These are phyloP conservation scores for Emericellopsis cladophorae DNA, from an alignment of 2,329 filamentous ascomycete species.

Conservation along the genomic window DNA sequence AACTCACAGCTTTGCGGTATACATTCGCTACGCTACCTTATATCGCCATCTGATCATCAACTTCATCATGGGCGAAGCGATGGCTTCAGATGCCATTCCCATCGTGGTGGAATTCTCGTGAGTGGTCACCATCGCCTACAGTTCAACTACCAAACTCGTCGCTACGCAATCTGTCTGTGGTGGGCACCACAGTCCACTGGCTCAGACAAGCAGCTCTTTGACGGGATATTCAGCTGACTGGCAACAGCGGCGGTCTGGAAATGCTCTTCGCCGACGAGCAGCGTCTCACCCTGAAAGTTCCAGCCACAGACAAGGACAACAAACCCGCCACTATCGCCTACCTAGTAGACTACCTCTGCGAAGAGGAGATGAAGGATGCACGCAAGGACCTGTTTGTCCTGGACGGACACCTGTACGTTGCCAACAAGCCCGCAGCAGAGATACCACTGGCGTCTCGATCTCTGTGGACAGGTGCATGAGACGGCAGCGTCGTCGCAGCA, in stretches of 20 bases:
- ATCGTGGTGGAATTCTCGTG: constrained; percentile 62
- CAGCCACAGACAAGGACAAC: constrained; percentile 46
- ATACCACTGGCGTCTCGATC: background rate
- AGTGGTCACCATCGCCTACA: constrained; percentile 9
- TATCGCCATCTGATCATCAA: too few species aligned
- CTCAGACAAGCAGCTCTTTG: background rate
- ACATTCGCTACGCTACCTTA: background rate
- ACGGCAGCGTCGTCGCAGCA: background rate
- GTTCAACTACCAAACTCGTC: too few species aligned
- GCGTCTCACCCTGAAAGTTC: constrained; percentile 58
- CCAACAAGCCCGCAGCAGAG: too few species aligned
- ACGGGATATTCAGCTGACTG: background rate
- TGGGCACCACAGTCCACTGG: too few species aligned
- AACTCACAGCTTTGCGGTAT: background rate
- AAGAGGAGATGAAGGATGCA: constrained; percentile 72
- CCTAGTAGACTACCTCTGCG: constrained; percentile 68
- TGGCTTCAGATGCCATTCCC: constrained; percentile 23
- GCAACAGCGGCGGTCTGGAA: constrained; percentile 74
- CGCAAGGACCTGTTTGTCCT: constrained; percentile 84
- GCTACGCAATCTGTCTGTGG: too few species aligned
- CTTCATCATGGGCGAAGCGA: constrained; percentile 5
- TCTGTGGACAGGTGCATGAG: background rate
- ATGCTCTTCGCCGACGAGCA: constrained; percentile 81
- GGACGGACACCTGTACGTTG: constrained; percentile 71
- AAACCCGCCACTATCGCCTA: constrained; percentile 56